A percentile compares a stretch with the other conserved stretches of the same genome.
Conservation (phyloP, 2,329 filamentous ascomycete species). For the Basipetospora chlamydospora region DNA sequence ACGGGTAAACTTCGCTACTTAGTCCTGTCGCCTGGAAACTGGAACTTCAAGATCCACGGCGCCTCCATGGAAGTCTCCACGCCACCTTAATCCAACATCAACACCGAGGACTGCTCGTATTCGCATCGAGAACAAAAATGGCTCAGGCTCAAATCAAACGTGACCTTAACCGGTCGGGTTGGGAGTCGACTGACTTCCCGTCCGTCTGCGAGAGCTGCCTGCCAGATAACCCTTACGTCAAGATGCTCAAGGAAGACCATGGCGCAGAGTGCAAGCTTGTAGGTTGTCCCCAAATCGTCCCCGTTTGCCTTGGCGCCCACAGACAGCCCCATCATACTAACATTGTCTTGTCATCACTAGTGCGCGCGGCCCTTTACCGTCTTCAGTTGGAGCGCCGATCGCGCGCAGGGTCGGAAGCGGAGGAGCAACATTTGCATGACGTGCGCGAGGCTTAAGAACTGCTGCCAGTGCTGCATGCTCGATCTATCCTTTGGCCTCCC, state of each 20-base stretch:
- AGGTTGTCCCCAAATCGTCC: constrained; percentile 9
- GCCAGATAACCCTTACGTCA: constrained; percentile 92
- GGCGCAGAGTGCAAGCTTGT: constrained; percentile 69
- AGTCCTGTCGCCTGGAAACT: no score
- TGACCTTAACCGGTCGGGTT: constrained; percentile 86
- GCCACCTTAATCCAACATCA: no score
- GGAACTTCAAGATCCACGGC: no score
- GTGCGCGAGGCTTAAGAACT: constrained; percentile 94
- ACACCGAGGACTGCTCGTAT: no score
- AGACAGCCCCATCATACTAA: constrained; percentile 9
- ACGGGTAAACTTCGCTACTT: no score
- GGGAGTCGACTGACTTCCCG: constrained; percentile 86
- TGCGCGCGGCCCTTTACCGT: constrained; percentile 94
- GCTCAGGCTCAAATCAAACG: constrained; percentile 95
- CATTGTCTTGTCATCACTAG: constrained; percentile 10
- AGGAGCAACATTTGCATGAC: constrained; percentile 92
- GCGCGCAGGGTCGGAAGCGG: constrained; percentile 75
- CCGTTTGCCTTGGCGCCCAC: not conserved
- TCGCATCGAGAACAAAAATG: no score
- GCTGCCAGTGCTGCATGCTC: constrained; percentile 97
- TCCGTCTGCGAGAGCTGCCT: constrained; percentile 87
- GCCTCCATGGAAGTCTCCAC: no score
- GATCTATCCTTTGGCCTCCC: constrained; percentile 92
- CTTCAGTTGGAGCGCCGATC: constrained; percentile 88
- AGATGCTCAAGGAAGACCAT: constrained; percentile 97